These are phyloP conservation scores for Malus hybrid DNA, from an alignment of 331 rosid species.

Conservation along the genomic window DNA sequence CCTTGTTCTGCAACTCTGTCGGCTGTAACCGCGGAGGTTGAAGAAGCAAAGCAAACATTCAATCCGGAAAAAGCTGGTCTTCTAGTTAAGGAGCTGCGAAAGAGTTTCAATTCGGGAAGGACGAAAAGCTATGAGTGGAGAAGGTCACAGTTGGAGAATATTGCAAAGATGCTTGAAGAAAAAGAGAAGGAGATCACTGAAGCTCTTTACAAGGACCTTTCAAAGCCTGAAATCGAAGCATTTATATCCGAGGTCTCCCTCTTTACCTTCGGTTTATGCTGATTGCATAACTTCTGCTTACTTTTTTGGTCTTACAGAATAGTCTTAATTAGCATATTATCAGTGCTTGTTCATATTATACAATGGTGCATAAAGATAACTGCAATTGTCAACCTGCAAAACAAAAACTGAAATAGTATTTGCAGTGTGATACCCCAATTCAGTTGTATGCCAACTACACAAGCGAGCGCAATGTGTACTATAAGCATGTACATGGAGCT, in stretches of 20 bases:
- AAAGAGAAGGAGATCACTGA: constrained; percentile 46
- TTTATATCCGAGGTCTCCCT: constrained; percentile 53
- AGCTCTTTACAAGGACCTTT: constrained; percentile 57
- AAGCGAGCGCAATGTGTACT: background rate
- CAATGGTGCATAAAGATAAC: background rate
- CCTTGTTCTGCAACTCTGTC: constrained; percentile 46
- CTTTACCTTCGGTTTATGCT: constrained; percentile 4
- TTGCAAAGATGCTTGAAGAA: constrained; percentile 58
- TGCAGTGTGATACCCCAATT: background rate
- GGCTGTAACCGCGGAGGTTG: constrained; percentile 21
- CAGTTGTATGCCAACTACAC: background rate
- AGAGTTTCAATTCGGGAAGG: constrained; percentile 48
- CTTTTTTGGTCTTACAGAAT: background rate
- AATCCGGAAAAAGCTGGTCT: constrained; percentile 36
- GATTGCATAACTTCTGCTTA: constrained; percentile 11
- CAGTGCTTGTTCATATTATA: background rate
- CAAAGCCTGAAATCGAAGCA: constrained; percentile 57
- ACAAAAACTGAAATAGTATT: background rate
- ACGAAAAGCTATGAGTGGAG: constrained; percentile 78
- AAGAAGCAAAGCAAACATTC: constrained; percentile 31
- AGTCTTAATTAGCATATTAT: background rate
- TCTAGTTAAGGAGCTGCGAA: constrained; percentile 45
- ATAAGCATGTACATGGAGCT: no score
- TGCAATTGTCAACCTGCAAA: background rate
- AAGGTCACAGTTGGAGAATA: constrained; percentile 47